Base-by-base conservation (phyloP, 2,329 filamentous ascomycete species). In the Diaporthe citrichinensis region DNA sequence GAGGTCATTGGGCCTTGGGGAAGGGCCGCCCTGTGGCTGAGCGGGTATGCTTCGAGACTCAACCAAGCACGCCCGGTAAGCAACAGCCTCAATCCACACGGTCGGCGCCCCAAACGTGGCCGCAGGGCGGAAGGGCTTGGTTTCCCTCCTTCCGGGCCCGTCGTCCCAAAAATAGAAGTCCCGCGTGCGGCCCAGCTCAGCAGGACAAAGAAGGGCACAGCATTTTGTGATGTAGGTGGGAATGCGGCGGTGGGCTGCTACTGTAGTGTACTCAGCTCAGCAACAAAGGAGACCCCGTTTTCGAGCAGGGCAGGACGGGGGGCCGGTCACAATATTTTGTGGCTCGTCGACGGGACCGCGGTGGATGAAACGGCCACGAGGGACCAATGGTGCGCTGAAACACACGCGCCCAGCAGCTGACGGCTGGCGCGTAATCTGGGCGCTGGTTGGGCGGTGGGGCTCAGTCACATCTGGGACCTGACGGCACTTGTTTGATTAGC, bases 361-460 rank as follows among this genome's bases (percentile, higher is more conserved):
- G 46, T 49, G 46, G 72, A 76, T 78, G 77, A 79, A 77, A 79
- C 78, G 49, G 74, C 69, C 55, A 46, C 55, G n/a, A 58, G 57
- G n/a, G 12, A 72, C 71, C 71, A 72, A 72, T 72, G 55, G 55
- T 51, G 44, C n/a, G 57, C 57, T 72, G 74, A 77, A 77, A 78
- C 77, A 78, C 78, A 78, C 75, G 77, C 78, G 78, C 77, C 78
- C 67, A 76, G 68, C 53, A 73, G 34, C 74, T 39, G 28, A 65
- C 65, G 76, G 78, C 77, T 78, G 81, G 82, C 82, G 82, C 81
- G 79, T 83, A 82, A 75, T 68, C 73, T 71, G 55, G 55, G 28
- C 53, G 55, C 51, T 78, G 78, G 69, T 78, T 78, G 78, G 78
- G 65, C 31, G 36, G 51, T 53, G 72, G 51, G 61, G 41, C 39